A percentile compares a stretch with the other conserved stretches of the same genome.
These are phyloP conservation scores for Chaetothyriales sp. DNA, from an alignment of 2,329 filamentous ascomycete species.

Conservation along the genomic window DNA sequence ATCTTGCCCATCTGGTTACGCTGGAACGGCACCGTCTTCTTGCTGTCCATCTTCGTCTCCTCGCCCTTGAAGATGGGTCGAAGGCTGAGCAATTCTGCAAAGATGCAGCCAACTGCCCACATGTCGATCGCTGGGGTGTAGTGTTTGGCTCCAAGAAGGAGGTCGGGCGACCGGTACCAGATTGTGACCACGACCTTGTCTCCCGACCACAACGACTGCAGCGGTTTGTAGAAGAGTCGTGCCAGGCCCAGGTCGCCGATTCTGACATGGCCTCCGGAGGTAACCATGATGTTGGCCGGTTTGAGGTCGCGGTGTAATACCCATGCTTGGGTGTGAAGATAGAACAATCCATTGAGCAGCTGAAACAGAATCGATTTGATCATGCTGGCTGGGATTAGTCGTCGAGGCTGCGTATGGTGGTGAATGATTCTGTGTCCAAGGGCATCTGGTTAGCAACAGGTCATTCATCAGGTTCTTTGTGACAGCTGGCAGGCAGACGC, in stretches of 20 bases:
- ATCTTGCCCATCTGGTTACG: constrained; percentile 99
- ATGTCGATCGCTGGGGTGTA: constrained; percentile 95
- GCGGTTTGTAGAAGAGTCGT: constrained; percentile 80
- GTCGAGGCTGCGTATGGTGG: constrained; percentile 75
- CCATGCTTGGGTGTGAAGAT: constrained; percentile 81
- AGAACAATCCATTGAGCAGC: constrained; percentile 83
- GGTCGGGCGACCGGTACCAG: constrained; percentile 92
- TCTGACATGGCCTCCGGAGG: constrained; percentile 73
- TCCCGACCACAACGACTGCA: constrained; percentile 79
- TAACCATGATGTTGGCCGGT: constrained; percentile 98
- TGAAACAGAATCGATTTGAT: constrained; percentile 94
- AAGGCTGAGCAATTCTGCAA: constrained; percentile 78
- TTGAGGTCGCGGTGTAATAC: constrained; percentile 93
- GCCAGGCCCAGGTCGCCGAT: constrained; percentile 90
- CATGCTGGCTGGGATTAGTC: constrained; percentile 73
- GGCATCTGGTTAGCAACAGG: not conserved
- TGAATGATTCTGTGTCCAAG: constrained; percentile 75
- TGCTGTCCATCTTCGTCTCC: constrained; percentile 96
- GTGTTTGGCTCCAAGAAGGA: constrained; percentile 81
- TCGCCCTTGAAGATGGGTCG: constrained; percentile 96
- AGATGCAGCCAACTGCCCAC: constrained; percentile 96
- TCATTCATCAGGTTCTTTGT: not conserved
- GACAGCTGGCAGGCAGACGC: not conserved
- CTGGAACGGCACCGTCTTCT: constrained; percentile 95
- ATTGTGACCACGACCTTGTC: constrained; percentile 99